Evolutionary conservation across 1,284 basidiomycete species (phyloP).

Genomic region (Cryptococcus sp.): DNA sequence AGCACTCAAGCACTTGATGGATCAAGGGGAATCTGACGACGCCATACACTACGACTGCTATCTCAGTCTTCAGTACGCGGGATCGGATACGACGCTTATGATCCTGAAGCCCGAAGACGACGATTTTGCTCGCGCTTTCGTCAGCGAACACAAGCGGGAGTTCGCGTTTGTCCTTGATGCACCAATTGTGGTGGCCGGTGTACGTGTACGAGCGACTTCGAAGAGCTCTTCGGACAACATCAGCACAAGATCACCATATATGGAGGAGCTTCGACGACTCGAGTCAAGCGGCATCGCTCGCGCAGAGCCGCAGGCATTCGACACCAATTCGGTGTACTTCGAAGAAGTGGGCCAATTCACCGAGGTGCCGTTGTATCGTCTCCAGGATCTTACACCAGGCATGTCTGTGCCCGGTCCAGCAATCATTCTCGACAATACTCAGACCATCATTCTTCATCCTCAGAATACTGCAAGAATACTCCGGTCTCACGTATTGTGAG

Average conservation of each 20-base stretch:
- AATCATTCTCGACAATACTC: slow-evolving; percentile 46
- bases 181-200: slow-evolving; percentile 40
- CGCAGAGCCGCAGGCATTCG: slow-evolving; percentile 14
- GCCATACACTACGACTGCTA: slow-evolving; percentile 69
- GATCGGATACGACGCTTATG: slow-evolving; percentile 47
- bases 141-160: slow-evolving; percentile 43
- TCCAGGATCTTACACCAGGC: slow-evolving; percentile 33
- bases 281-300: slow-evolving; percentile 6
- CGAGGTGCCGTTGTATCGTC: slow-evolving; percentile 67
- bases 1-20: slow-evolving; percentile 66
- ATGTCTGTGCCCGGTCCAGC: slow-evolving; percentile 43
- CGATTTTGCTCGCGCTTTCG: slow-evolving; percentile 34
- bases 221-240: slow-evolving; percentile 20
- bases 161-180: slow-evolving; percentile 45
- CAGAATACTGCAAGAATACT: slow-evolving; percentile 19
- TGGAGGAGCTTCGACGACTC: slow-evolving; percentile 22
- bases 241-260: slow-evolving; percentile 20
- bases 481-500: slow-evolving; percentile 17
- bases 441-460: slow-evolving; percentile 44
- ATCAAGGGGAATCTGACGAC: slow-evolving; percentile 77
- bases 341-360: slow-evolving; percentile 34
- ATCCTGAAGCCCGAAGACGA: slow-evolving; percentile 36
- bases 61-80: slow-evolving; percentile 44
- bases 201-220: slow-evolving; percentile 43
- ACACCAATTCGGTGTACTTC: slow-evolving; percentile 35